Percentiles rank a stretch among this genome's conserved stretches.
Conservation (phyloP, 371 early-diverging fungal genomes). For the Mortierella sp. region DNA sequence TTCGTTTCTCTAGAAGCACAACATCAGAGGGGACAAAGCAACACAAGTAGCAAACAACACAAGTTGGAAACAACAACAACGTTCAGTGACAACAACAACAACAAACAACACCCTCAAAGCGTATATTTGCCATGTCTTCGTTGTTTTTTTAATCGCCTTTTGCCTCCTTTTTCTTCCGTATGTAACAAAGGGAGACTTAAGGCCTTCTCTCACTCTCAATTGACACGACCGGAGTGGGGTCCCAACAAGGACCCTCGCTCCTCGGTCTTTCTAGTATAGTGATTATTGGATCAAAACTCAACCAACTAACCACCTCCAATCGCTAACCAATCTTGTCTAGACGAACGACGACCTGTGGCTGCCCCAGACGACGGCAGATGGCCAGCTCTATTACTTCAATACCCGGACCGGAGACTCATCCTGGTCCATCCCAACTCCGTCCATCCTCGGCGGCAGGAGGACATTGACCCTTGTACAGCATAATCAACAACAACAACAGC, state of each 20-base stretch:
- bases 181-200: not conserved
- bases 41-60: not conserved
- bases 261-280: not conserved
- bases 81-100: not conserved
- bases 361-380: constrained; percentile 58
- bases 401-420: constrained; percentile 64
- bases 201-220: not conserved
- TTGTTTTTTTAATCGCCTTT: not conserved
- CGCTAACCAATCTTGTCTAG: not conserved
- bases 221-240: not conserved
- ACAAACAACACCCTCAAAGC: not conserved
- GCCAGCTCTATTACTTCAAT: constrained; percentile 60
- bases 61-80: no score
- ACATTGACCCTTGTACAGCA: constrained; percentile 7
- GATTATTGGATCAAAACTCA: not conserved
- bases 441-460: constrained; percentile 13
- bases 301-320: not conserved
- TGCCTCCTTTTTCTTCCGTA: not conserved
- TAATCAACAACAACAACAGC: constrained; percentile 21
- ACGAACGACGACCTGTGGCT: constrained; percentile 47
- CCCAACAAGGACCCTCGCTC: not conserved
- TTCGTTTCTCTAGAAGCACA: not conserved
- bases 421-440: constrained; percentile 44
- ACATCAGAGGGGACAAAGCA: not conserved
- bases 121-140: not conserved